phyloP scores from a whole-genome alignment of 495 filamentous ascomycete species.

The Ascobolus immersus region DNA sequence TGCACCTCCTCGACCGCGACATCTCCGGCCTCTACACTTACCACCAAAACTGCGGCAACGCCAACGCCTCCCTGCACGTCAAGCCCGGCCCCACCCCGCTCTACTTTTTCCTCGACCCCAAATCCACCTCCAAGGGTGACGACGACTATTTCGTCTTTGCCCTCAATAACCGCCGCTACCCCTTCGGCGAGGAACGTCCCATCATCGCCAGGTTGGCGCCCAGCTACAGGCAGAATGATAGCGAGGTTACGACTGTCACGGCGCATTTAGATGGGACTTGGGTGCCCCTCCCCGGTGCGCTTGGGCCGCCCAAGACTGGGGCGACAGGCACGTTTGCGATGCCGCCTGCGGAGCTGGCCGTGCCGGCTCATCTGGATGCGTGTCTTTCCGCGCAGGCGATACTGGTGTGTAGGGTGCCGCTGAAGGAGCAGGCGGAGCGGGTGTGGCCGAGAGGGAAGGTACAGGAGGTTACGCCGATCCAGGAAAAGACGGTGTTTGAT shows the following conservation, averaged over 20 bases:
- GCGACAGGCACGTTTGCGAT: conserved; percentile 7
- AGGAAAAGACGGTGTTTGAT: conserved; percentile 15
- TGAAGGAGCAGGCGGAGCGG: conserved; percentile 10
- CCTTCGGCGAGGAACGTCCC: conserved; percentile 28
- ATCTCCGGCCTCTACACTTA: conserved; percentile 31
- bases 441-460: conserved; percentile 15
- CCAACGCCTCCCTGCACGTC: conserved; percentile 31
- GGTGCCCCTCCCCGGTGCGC: conserved; percentile 5
- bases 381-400: conserved; percentile 14
- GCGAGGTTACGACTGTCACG: neutral
- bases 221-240: conserved; percentile 5
- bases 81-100: conserved; percentile 17
- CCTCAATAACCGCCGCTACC: conserved; percentile 23
- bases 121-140: conserved; percentile 19
- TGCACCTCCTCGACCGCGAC: conserved; percentile 18
- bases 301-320: no score
- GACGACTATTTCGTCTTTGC: conserved; percentile 44
- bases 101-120: conserved; percentile 43
- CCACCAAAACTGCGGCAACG: conserved; percentile 40
- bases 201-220: conserved; percentile 22
- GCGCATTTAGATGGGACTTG: conserved; percentile 13
- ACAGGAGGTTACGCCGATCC: conserved; percentile 14
- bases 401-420: conserved; percentile 14
- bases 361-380: conserved; percentile 4
- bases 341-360: conserved; percentile 6